Base-by-base conservation (phyloP, 306 rosid species). In the Pterocarpus santalinus region DNA sequence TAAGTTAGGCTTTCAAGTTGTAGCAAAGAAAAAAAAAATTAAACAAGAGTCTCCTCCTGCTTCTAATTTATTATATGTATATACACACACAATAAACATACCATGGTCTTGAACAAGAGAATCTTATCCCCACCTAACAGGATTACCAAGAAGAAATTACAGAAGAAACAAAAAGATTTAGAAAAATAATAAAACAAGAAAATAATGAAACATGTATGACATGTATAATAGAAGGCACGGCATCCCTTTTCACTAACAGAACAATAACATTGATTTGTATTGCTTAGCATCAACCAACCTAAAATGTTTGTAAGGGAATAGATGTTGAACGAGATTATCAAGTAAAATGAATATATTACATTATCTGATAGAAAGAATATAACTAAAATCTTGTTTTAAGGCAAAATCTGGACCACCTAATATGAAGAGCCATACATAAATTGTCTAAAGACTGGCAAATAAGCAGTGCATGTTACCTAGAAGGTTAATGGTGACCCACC, bases 381-480 rank as follows among this genome's bases (percentile, higher is more conserved):
- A 66, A 65, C 15, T 80, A 68, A 73, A 85, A 77, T 82, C 77
- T 67, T 43, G 86, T 28, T 81, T 38, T 28, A 46, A 51, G 72
- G 82, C 65, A 83, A 83, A 86, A 76, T 58, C 35, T 76, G 82
- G 65, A 68, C 86, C 80, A 56, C 66, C 69, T 49, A 73, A 35
- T 75, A 39, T 41, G 82, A 38, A 72, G 76, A 70, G 6, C 82
- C 78, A 78, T 62, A 69, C 77, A 73, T 58, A 66, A 74, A 77
- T 74, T 65, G 78, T 75, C 58, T 79, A 70, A 75, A 81, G 75
- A 78, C 41, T 65, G 67, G 86, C 76, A 82, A 79, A 15, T 58
- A 84, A 87, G 83, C 86, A 79, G 53, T 51, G 85, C 90, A 87
- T 85, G 90, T 87, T 87, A 87, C 81, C 75, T 34, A 44, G 63